phyloP scores from a whole-genome alignment of 2,329 filamentous ascomycete genomes.

The Domatiomyces catenatus region DNA sequence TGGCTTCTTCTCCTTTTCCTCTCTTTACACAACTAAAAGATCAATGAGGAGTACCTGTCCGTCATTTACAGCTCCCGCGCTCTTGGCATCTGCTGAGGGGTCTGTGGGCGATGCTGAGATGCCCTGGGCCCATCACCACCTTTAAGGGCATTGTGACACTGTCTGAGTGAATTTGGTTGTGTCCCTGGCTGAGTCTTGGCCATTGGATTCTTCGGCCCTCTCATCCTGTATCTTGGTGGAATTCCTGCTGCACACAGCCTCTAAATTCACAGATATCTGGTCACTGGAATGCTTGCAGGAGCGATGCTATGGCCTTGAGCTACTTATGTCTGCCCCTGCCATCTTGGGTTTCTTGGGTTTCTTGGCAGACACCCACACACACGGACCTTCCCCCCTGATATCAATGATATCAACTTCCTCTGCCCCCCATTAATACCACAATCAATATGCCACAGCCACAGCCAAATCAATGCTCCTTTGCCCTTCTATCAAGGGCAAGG shows the following conservation, averaged over 20 bases:
- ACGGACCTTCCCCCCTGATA: neutral
- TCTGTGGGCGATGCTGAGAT: constrained; percentile 19
- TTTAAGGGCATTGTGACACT: constrained; percentile 17
- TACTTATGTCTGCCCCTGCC: too few relatives aligned
- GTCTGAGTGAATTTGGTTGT: constrained; percentile 9
- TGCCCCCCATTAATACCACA: neutral
- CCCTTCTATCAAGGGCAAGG: neutral
- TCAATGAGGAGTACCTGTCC: constrained; percentile 17
- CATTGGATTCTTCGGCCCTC: neutral
- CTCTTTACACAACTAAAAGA: constrained; percentile 19
- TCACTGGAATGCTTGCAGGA: neutral
- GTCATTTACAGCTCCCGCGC: constrained; percentile 15
- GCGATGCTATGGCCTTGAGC: neutral
- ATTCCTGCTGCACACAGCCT: neutral
- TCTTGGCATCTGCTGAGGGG: constrained; percentile 10
- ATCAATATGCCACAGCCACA: neutral
- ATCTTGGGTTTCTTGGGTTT: neutral
- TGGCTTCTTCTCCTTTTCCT: constrained; percentile 4
- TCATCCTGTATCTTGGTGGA: neutral
- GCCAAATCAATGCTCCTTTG: too few relatives aligned
- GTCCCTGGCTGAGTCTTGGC: neutral
- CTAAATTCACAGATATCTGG: neutral
- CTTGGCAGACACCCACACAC: too few relatives aligned
- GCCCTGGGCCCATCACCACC: constrained; percentile 18
- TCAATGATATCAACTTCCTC: neutral